Base-by-base conservation (phyloP, 108 stramenopile species). In the Skeletonema menzelii region DNA sequence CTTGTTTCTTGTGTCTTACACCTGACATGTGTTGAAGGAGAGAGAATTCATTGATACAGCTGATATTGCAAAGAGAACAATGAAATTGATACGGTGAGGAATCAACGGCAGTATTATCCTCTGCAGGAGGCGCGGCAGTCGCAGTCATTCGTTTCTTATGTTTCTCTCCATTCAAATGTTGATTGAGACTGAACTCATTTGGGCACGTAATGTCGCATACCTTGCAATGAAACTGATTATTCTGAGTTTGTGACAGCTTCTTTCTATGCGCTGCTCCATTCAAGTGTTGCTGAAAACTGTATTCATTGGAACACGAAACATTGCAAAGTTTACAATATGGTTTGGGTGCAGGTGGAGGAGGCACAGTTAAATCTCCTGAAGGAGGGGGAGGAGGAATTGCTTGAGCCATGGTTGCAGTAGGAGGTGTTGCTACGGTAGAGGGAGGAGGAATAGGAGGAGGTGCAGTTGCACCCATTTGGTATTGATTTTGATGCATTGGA, bases 301-400 rank as follows among this genome's bases (percentile, higher is more conserved):
- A 0, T 35, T 26, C 59, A 47, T 53, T 71, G 26, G 46, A 26
- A 44, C 69, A 70, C 1, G 59, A 13, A 24, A 70, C 7, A 14
- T 44, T 28, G 69, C 69, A 70, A 14, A 70, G 26, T 15, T 59
- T 26, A 46, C 69, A 70, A 34, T 30, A 47, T 27, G 28, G 42
- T 27, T 61, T 55, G 8, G 69, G 59, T 22, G 59, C 44, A 6
- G 69, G 69, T 15, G 69, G 69, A n/a, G 69, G 69, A 19, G 66
- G 66, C 1, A 65, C 12, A 12, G 64, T n/a, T 27, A 46, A 30
- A 13, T 15, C 46, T 4, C 46, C 28, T 32, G 66, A 46, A 19
- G 46, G 46, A 6, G n/a, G 40, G 12, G 40, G 17, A 47, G 46
- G 46, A 19, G 19, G 46, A 19, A 19, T 47, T 19, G 46, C 0